Evolutionary conservation across 331 rosid species (phyloP).

Genomic region (Pyrus hybrid): DNA sequence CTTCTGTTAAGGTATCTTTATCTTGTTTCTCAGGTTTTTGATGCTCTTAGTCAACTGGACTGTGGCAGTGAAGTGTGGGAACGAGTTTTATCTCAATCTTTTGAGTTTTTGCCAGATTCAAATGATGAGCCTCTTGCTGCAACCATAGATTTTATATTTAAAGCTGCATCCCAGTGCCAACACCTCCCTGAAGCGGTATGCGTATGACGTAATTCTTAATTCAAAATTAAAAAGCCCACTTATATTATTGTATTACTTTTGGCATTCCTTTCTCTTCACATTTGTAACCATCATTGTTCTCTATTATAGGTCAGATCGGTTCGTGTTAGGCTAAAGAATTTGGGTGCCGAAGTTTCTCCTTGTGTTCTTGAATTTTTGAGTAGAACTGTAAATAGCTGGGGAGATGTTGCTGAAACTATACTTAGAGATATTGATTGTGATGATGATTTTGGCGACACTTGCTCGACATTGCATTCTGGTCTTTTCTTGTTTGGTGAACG

Average conservation of each 20-base stretch:
- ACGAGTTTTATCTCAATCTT: conserved; percentile 66
- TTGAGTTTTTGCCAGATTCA: conserved; percentile 73
- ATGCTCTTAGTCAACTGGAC: conserved; percentile 89
- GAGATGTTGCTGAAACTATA: conserved; percentile 93
- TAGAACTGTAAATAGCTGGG: conserved; percentile 94
- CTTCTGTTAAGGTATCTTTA: conserved; percentile 20
- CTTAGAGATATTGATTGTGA: conserved; percentile 91
- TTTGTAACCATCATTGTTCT: conserved; percentile 21
- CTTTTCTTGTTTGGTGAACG: conserved; percentile 73
- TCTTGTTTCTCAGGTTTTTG: conserved; percentile 57
- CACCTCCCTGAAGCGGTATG: conserved; percentile 98
- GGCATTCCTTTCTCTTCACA: conserved; percentile 4
- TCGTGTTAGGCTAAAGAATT: conserved; percentile 72
- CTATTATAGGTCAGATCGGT: conserved; percentile 76
- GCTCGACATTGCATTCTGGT: conserved; percentile 50
- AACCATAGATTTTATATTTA: conserved; percentile 81
- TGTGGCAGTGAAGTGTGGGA: conserved; percentile 97
- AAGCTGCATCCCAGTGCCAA: conserved; percentile 96
- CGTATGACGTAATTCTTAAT: conserved; percentile 14
- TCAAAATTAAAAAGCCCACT: conserved; percentile 13
- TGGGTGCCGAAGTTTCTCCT: conserved; percentile 80
- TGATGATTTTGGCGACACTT: conserved; percentile 66
- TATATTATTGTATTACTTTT: background rate
- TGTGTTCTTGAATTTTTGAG: conserved; percentile 89
- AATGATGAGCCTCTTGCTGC: conserved; percentile 79